Evolutionary conservation across 2,329 filamentous ascomycete species (phyloP).

Genomic region (Aspergillus pseudoviridinutans): DNA sequence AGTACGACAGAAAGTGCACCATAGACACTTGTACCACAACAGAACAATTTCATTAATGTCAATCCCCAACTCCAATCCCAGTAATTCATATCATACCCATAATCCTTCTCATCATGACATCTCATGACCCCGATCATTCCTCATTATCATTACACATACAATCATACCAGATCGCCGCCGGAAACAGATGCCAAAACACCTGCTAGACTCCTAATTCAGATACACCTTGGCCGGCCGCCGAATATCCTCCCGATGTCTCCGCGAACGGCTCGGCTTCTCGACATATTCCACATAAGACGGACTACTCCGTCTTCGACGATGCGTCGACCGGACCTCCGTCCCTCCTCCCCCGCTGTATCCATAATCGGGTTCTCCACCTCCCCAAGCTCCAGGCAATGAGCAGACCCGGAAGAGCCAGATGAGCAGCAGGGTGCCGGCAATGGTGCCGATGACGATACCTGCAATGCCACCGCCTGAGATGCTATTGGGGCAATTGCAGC

Average conservation of each 20-base stretch:
- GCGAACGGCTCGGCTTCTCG: constrained; percentile 26
- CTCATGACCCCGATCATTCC: neutral
- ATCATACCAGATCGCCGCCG: neutral
- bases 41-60: neutral
- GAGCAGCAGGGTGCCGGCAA: constrained; percentile 33
- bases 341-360: constrained; percentile 15
- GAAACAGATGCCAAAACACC: neutral
- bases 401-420: constrained; percentile 35
- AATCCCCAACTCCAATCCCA: neutral
- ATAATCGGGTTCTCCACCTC: constrained; percentile 20
- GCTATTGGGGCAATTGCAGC: constrained; percentile 24
- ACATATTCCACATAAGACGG: constrained; percentile 27
- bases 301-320: constrained; percentile 22
- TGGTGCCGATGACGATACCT: constrained; percentile 39
- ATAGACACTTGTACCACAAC: no score
- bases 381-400: constrained; percentile 18
- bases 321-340: constrained; percentile 16
- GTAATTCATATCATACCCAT: neutral
- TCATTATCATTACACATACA: neutral
- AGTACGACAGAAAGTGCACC: no score
- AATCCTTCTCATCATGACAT: neutral
- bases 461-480: constrained; percentile 36
- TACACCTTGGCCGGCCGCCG: constrained; percentile 36
- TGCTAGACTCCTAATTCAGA: constrained; percentile 14
- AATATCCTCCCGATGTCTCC: constrained; percentile 26